Evolutionary conservation across 768 basidiomycete genomes (phyloP), one percentile per base, ranked within the genome.

Genomic region (Leucocoprinus birnbaumii): DNA sequence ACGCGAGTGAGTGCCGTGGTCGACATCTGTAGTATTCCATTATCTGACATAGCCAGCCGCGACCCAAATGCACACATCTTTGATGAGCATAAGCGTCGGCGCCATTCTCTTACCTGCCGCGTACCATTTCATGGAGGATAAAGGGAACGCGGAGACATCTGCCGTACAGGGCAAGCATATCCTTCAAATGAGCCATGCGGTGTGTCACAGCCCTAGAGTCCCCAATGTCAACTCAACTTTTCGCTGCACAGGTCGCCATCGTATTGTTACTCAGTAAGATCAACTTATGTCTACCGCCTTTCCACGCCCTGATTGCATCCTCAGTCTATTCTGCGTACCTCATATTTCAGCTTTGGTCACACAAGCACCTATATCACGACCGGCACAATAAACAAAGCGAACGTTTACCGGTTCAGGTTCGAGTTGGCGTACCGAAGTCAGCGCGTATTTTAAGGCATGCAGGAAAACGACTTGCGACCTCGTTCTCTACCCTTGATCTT

Each of bases 271-370:
- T 87, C 65, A 85, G 89, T 91, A 65, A 40, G 9, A 3, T 38
- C 38, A 13, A 7, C 4, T 14, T 38, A 13, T n/a, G 9, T 38
- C 16, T n/a, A n/a, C n/a, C 38, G 4, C 11, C 38, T 13, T 38
- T 38, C 16, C 38, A 7, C n/a, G 38, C 3, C 38, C 38, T 38
- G 4, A 38, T 3, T 14, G 9, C 8, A 10, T n/a, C 10, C 56
- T 7, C 48, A 91, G 89, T 91, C 57, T 94, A 94, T 62, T 65
- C 67, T 16, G 70, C 72, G 18, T 91, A 89, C 61, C 78, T 94
- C 16, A 67, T 88, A 57, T 93, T 93, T 70, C 91, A 92, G 65
- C 72, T 91, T 2, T 87, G 77, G 72, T 91, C 90, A 0, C 91
- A 94, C 65, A 80, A 84, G 3, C 73, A 83, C 59, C 74, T 94